These are phyloP conservation scores for Acacia crassicarpa DNA, from an alignment of 306 rosid genomes.

Conservation along the genomic window DNA sequence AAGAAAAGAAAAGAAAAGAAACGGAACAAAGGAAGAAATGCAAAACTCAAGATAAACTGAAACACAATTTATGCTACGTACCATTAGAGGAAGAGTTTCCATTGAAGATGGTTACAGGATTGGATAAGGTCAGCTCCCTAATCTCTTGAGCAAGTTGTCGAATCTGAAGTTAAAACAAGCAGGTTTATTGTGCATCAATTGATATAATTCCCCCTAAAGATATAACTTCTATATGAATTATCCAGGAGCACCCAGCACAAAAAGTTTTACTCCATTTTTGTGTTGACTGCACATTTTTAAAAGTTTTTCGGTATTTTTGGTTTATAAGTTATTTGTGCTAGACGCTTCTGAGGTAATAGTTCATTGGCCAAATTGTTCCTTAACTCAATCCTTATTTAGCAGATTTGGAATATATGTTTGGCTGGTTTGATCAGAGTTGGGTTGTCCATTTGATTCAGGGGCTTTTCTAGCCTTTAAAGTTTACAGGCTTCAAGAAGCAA, in stretches of 20 bases:
- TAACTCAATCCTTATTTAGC: background rate
- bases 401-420: background rate
- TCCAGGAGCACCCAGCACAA: too few relatives aligned
- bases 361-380: too few relatives aligned
- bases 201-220: constrained; percentile 9
- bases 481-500: background rate
- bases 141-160: constrained; percentile 78
- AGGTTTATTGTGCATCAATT: background rate
- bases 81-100: constrained; percentile 56
- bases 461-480: background rate
- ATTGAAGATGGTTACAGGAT: constrained; percentile 63
- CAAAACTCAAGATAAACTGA: constrained; percentile 10
- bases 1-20: too few relatives aligned
- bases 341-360: too few relatives aligned
- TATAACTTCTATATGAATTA: background rate
- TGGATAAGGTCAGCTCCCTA: constrained; percentile 63
- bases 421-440: background rate
- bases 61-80: constrained; percentile 33
- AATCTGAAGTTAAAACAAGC: constrained; percentile 46
- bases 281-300: too few relatives aligned
- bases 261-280: too few relatives aligned
- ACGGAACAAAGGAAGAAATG: background rate
- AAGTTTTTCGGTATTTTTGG: too few relatives aligned
- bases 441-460: background rate
- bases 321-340: too few relatives aligned